Percentiles rank a stretch among this genome's conserved stretches.
Evolutionary conservation across 2,329 filamentous ascomycete species (phyloP).

Genomic region (Knoxdaviesia proteae): DNA sequence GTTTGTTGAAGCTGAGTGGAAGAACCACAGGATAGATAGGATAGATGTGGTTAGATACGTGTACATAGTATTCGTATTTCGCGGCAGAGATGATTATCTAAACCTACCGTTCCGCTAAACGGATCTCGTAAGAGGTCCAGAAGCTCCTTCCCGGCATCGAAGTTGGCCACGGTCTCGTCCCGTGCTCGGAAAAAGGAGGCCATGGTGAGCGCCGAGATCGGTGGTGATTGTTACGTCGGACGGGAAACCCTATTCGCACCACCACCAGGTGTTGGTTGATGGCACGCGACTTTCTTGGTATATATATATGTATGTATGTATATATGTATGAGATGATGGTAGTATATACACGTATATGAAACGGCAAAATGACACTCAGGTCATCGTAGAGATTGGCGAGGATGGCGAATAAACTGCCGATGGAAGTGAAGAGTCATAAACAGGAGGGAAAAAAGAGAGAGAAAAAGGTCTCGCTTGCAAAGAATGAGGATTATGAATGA

Average conservation of each 20-base stretch:
- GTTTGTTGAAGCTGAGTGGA: conserved; percentile 21
- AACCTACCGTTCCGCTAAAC: conserved; percentile 23
- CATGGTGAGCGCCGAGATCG: not conserved
- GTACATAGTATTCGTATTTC: not conserved
- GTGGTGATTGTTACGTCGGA: too few relatives aligned
- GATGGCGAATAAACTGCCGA: conserved; percentile 2
- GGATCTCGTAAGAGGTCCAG: conserved; percentile 28
- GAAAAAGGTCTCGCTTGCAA: not conserved
- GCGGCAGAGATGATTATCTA: not conserved
- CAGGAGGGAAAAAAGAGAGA: conserved; percentile 5
- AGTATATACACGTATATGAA: not conserved
- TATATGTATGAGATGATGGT: conserved; percentile 1
- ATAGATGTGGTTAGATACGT: conserved; percentile 3
- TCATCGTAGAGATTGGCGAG: conserved; percentile 2
- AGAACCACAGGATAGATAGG: conserved; percentile 3
- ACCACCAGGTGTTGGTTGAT: not conserved
- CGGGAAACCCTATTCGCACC: not conserved
- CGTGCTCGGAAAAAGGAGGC: conserved; percentile 3
- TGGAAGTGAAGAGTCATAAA: conserved; percentile 5
- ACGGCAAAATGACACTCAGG: conserved; percentile 2
- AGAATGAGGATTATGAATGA: not conserved
- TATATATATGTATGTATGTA: not conserved
- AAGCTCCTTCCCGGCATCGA: conserved; percentile 20
- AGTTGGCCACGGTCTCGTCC: conserved; percentile 4
- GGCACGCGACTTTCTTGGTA: not conserved